phyloP scores from a whole-genome alignment of 2,329 filamentous ascomycete genomes.

The Paraphoma sp. region DNA sequence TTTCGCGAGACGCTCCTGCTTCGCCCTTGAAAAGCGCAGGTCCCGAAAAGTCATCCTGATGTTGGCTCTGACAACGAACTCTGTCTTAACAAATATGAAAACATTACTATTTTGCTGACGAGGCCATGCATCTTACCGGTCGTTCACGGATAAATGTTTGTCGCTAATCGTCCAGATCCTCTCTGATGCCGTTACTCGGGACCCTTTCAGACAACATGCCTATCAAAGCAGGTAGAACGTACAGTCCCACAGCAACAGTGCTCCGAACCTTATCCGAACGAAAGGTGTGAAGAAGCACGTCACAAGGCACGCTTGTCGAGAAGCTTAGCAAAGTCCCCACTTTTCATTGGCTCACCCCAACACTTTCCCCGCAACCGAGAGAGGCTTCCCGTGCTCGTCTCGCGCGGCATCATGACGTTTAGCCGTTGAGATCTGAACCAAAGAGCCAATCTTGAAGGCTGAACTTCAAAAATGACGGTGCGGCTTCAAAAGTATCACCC shows the following conservation, averaged over 20 bases:
- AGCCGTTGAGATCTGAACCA: not conserved
- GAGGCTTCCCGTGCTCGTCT: not conserved
- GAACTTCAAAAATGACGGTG: not conserved
- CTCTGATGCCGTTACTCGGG: no score
- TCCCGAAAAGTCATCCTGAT: not conserved
- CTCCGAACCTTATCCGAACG: not conserved
- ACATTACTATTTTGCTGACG: no score
- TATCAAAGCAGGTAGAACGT: not conserved
- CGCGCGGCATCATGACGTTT: conserved; percentile 9
- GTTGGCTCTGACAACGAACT: not conserved
- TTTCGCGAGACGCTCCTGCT: not conserved
- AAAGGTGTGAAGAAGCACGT: conserved; percentile 16
- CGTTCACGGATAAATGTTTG: no score
- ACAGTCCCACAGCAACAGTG: not conserved
- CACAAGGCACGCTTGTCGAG: conserved; percentile 13
- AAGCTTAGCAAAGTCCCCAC: conserved; percentile 20
- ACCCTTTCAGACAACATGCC: not conserved
- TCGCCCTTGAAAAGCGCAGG: not conserved
- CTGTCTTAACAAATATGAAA: no score
- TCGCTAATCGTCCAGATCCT: no score
- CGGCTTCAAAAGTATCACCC: not conserved
- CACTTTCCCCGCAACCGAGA: not conserved
- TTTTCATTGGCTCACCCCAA: conserved; percentile 9
- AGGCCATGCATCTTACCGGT: no score
- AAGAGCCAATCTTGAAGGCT: not conserved